phyloP scores from a whole-genome alignment of 495 filamentous ascomycete genomes.

The Tuber umbilicatum region DNA sequence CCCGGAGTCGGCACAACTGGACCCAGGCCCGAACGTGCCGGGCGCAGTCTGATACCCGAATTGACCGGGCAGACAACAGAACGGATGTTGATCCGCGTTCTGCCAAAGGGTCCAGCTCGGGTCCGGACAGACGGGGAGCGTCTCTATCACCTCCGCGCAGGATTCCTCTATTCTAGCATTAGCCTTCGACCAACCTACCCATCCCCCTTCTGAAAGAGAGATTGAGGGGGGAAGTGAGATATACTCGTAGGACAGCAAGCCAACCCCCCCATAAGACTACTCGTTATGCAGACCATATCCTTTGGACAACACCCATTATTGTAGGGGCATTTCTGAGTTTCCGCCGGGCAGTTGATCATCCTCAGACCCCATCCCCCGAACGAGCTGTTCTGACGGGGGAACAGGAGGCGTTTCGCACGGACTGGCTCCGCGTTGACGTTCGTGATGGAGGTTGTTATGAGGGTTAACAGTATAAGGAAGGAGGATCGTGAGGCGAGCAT shows the following conservation, averaged over 20 bases:
- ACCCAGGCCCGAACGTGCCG: background rate
- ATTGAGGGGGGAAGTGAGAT: background rate
- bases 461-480: background rate
- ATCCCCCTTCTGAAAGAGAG: background rate
- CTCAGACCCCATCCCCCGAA: background rate
- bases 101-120: background rate
- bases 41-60: background rate
- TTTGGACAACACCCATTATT: background rate
- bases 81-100: background rate
- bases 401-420: background rate
- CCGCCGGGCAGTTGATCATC: background rate
- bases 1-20: background rate
- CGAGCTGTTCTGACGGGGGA: background rate
- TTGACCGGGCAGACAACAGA: slow-evolving; percentile 8
- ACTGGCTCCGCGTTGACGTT: background rate
- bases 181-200: background rate
- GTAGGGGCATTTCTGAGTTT: background rate
- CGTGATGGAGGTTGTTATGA: background rate
- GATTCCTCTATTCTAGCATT: background rate
- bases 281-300: background rate
- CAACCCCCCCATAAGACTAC: background rate
- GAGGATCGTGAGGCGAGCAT: background rate
- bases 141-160: background rate
- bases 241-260: background rate
- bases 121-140: slow-evolving; percentile 18